phyloP scores from a whole-genome alignment of 176 grass and related monocot genomes.

The Hordeum marinum region DNA sequence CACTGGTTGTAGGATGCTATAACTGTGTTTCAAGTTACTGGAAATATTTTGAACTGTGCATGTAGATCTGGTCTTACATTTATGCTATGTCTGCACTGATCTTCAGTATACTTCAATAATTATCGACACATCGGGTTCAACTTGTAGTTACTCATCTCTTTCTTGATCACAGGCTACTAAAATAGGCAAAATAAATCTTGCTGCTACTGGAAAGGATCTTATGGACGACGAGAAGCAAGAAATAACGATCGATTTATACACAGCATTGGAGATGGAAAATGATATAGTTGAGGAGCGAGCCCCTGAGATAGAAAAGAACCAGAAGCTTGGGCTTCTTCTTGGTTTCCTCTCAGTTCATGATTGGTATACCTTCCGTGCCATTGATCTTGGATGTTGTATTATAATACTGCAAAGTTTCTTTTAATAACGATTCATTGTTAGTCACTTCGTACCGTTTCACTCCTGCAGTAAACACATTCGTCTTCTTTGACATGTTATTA shows the following conservation, averaged over 20 bases:
- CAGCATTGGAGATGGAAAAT: slow-evolving; percentile 86
- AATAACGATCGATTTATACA: slow-evolving; percentile 80
- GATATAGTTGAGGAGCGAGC: slow-evolving; percentile 73
- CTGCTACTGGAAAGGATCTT: slow-evolving; percentile 95
- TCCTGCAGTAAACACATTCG: slow-evolving; percentile 12
- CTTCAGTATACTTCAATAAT: not conserved
- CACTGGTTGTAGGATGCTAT: not conserved
- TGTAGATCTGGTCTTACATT: slow-evolving; percentile 5
- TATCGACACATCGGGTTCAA: not conserved
- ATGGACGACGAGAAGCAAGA: slow-evolving; percentile 99
- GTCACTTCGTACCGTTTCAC: not conserved
- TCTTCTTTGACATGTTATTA: slow-evolving; percentile 8
- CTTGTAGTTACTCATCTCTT: slow-evolving; percentile 11
- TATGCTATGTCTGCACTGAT: not conserved
- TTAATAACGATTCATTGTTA: not conserved
- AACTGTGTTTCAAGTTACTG: slow-evolving; percentile 1
- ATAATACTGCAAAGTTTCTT: not conserved
- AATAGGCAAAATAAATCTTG: slow-evolving; percentile 99
- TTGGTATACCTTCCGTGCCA: slow-evolving; percentile 48
- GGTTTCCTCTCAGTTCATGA: slow-evolving; percentile 93
- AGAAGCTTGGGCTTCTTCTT: slow-evolving; percentile 97
- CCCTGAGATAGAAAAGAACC: slow-evolving; percentile 83
- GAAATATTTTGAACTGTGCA: not conserved
- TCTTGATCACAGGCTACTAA: slow-evolving; percentile 73
- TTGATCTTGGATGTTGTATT: not conserved